Conservation (phyloP, 768 basidiomycete species). For the Lentinula aciculospora region DNA sequence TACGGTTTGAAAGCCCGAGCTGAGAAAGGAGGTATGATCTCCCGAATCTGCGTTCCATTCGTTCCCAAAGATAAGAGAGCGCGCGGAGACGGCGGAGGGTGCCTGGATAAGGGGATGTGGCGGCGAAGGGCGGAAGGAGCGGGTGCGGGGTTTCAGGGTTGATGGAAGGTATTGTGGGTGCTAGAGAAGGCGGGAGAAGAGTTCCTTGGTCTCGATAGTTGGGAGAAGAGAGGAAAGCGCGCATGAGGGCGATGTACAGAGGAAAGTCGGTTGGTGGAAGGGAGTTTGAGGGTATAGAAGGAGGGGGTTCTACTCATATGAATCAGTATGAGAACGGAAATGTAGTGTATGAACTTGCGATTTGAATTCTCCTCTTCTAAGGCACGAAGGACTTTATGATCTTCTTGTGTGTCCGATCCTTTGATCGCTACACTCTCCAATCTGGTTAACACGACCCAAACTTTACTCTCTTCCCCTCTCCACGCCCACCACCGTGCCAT, state of each 20-base stretch:
- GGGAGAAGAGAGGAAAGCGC: constrained; percentile 2
- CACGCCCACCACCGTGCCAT: constrained; percentile 2
- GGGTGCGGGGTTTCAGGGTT: neutral
- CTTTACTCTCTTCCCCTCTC: neutral
- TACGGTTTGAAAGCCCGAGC: neutral
- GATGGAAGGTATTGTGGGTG: neutral
- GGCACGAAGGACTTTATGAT: neutral
- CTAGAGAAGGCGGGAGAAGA: neutral
- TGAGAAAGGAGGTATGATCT: neutral
- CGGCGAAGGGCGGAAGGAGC: neutral
- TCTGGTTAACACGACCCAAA: neutral
- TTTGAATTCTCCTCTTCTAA: neutral
- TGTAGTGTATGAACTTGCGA: too few species aligned
- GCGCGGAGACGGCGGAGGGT: neutral
- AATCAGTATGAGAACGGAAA: too few species aligned
- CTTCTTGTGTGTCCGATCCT: too few species aligned
- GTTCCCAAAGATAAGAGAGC: neutral
- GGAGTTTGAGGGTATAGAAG: neutral
- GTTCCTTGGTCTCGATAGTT: neutral
- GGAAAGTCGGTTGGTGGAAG: constrained; percentile 1
- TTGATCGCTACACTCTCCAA: neutral
- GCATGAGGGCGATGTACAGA: constrained; percentile 4
- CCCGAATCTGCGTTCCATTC: neutral
- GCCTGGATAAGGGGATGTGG: neutral
- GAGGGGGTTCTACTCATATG: neutral